Conservation (phyloP, 2,329 filamentous ascomycete species). For the Diaporthe ampelina region DNA sequence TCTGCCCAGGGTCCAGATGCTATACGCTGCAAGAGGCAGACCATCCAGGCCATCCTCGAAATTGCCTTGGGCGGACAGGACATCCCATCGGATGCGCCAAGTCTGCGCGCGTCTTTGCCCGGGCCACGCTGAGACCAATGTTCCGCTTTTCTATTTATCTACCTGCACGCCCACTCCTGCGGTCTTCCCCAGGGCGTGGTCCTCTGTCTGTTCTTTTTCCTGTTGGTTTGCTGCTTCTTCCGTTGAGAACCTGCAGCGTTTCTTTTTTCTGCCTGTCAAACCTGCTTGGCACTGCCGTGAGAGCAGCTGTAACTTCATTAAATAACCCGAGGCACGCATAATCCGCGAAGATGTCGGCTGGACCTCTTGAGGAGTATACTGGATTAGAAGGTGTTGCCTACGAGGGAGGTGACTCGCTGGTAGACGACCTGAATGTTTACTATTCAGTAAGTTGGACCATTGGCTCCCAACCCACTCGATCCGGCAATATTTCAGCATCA, state of each 20-base stretch:
- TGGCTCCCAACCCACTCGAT: slow-evolving; percentile 42
- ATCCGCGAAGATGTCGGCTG: slow-evolving; percentile 50
- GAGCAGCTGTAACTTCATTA: neutral
- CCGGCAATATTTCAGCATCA: neutral
- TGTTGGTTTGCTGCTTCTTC: slow-evolving; percentile 1
- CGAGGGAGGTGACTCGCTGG: slow-evolving; percentile 65
- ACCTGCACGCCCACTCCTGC: slow-evolving; percentile 16
- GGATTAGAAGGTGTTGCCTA: slow-evolving; percentile 64
- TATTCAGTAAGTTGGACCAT: slow-evolving; percentile 74
- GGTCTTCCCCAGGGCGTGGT: neutral
- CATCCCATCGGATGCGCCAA: slow-evolving; percentile 24
- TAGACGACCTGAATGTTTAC: slow-evolving; percentile 84
- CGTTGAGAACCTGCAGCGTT: neutral
- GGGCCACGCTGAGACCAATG: slow-evolving; percentile 17
- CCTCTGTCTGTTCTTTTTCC: slow-evolving; percentile 10
- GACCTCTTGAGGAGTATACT: slow-evolving; percentile 59
- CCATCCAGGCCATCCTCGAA: slow-evolving; percentile 9
- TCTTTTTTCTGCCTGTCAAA: slow-evolving; percentile 6
- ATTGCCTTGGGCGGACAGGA: slow-evolving; percentile 5
- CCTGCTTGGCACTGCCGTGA: slow-evolving; percentile 6
- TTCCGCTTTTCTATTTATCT: slow-evolving; percentile 25
- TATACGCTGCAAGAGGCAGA: slow-evolving; percentile 3
- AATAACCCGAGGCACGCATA: neutral
- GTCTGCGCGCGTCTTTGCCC: slow-evolving; percentile 18
- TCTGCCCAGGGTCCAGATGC: neutral